Conservation (phyloP, 1,284 basidiomycete species). For the Cutaneotrichosporon sp. region DNA sequence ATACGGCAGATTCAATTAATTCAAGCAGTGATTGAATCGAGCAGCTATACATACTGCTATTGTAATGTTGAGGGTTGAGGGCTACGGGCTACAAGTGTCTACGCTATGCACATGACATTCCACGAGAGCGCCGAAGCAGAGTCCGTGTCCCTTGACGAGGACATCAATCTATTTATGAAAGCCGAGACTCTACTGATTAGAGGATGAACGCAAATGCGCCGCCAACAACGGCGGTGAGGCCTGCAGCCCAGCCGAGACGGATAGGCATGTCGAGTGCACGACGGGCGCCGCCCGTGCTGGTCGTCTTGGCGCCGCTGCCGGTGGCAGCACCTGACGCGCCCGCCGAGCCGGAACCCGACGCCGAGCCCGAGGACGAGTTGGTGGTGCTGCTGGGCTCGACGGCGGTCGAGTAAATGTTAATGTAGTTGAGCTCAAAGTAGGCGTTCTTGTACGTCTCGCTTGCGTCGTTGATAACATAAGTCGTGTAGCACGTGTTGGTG, state of each 20-base stretch:
- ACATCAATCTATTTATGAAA: background rate
- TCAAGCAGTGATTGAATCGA: background rate
- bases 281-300: background rate
- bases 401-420: slow-evolving; percentile 54
- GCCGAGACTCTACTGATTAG: background rate
- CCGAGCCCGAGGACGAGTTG: background rate
- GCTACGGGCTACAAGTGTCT: slow-evolving; percentile 4
- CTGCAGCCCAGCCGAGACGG: slow-evolving; percentile 10
- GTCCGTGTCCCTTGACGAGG: background rate
- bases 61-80: slow-evolving; percentile 3
- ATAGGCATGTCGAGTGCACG: slow-evolving; percentile 1
- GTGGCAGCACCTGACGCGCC: background rate
- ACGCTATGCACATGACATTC: background rate
- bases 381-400: background rate
- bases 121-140: background rate
- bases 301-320: background rate
- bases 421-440: slow-evolving; percentile 70
- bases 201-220: slow-evolving; percentile 13
- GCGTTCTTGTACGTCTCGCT: slow-evolving; percentile 62
- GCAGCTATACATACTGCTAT: background rate
- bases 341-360: background rate
- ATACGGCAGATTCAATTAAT: background rate
- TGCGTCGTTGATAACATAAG: slow-evolving; percentile 65
- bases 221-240: background rate
- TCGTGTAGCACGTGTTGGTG: slow-evolving; percentile 58